Percentiles rank a stretch among this genome's conserved stretches.
Conservation (phyloP, 495 filamentous ascomycete genomes). For the Pseudomonodictys pantanalensis region DNA sequence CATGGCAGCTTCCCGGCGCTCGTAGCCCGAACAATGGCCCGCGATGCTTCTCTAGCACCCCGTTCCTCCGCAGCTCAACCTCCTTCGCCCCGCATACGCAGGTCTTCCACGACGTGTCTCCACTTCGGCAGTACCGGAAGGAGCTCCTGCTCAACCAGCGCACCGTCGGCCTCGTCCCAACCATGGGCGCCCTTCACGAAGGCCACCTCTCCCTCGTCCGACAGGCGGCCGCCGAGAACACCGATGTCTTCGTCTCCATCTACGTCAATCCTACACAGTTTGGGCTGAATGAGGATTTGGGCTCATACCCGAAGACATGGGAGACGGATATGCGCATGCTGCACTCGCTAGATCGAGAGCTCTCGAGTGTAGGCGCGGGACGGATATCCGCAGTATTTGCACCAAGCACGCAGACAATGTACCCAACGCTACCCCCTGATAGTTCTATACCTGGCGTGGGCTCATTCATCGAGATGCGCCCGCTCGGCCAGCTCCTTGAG, state of each 20-base stretch:
- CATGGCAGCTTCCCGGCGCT: background rate
- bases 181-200: conserved; percentile 93
- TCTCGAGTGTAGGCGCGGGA: conserved; percentile 56
- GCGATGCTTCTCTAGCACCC: conserved; percentile 15
- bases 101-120: conserved; percentile 69
- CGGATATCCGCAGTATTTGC: conserved; percentile 80
- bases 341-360: conserved; percentile 64
- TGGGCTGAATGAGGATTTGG: conserved; percentile 82
- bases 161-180: conserved; percentile 84
- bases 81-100: conserved; percentile 48
- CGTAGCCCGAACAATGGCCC: background rate
- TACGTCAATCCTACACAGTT: conserved; percentile 98
- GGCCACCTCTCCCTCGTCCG: conserved; percentile 88
- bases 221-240: conserved; percentile 77
- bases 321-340: conserved; percentile 67
- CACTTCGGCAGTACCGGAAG: conserved; percentile 68
- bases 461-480: conserved; percentile 91
- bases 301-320: conserved; percentile 89
- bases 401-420: conserved; percentile 79
- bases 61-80: conserved; percentile 17
- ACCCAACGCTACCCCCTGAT: conserved; percentile 78
- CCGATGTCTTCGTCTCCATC: conserved; percentile 80
- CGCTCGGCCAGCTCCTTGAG: conserved; percentile 74
- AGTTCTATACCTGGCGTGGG: conserved; percentile 67
- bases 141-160: conserved; percentile 64